Evolutionary conservation across 2,329 filamentous ascomycete species (phyloP).

Genomic region (Teratosphaeria pseudoeucalypti): DNA sequence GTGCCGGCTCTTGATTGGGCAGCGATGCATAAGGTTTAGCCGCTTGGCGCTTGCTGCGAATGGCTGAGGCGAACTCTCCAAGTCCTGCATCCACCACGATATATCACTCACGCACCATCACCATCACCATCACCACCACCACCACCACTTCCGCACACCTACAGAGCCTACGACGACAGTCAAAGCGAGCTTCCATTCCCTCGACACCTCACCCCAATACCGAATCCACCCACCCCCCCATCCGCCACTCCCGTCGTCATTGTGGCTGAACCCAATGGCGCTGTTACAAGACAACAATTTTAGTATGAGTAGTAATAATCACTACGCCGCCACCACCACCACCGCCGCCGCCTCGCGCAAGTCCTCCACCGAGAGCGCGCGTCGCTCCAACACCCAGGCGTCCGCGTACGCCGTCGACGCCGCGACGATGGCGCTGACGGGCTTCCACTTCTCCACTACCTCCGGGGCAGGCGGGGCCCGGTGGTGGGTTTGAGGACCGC

Average conservation of each 20-base stretch:
- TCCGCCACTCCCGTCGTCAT: slow-evolving; percentile 22
- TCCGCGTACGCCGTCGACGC: slow-evolving; percentile 79
- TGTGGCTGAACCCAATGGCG: slow-evolving; percentile 54
- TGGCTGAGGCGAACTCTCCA: neutral
- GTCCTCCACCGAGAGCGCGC: slow-evolving; percentile 48
- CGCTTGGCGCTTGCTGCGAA: neutral
- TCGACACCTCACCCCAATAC: neutral
- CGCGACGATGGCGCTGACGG: slow-evolving; percentile 58
- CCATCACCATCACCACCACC: neutral
- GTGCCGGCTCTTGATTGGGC: neutral
- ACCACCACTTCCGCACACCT: neutral
- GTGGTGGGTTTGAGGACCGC: slow-evolving; percentile 78
- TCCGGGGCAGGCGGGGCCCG: slow-evolving; percentile 56
- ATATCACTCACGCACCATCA: neutral
- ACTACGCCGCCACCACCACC: slow-evolving; percentile 2
- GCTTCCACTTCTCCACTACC: slow-evolving; percentile 85
- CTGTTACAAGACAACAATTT: slow-evolving; percentile 56
- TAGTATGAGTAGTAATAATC: slow-evolving; percentile 62
- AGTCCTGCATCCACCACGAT: neutral
- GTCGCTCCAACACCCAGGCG: slow-evolving; percentile 62
- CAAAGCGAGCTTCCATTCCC: neutral
- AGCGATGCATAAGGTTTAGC: neutral
- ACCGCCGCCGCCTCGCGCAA: slow-evolving; percentile 11
- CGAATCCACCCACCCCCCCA: neutral
- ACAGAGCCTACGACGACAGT: neutral